Base-by-base conservation (phyloP, 2,329 filamentous ascomycete genomes). In the Rhynchosporium graminicola region DNA sequence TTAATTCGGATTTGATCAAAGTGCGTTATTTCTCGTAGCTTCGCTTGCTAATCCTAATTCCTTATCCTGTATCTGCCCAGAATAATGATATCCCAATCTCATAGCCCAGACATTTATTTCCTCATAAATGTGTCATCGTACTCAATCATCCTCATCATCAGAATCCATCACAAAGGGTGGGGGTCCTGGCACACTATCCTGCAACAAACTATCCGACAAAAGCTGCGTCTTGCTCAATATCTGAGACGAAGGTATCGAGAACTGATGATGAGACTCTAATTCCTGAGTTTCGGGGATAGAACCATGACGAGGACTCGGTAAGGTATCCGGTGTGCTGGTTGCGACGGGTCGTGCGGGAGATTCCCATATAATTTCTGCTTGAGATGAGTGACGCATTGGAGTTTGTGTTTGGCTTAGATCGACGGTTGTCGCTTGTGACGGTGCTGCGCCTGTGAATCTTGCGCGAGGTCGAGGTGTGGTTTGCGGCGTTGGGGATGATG, bases 171-270 rank as follows among this genome's bases (percentile, higher is more conserved):
- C 71, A 26, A 78, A 77, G 4, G 73, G 69, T 15, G 78, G 77
- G 36, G 76, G 76, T 15, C 72, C 73, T 5, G 76, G 73, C 36
- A 76, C 70, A 65, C 72, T 74, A 33, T 78, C 76, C 42, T 77
- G 73, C 57, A 80, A 62, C 48, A 82, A 63, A 65, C 79, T 80
- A 28, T 81, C 79, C 10, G 83, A 79, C 61, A 86, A 72, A 74
- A 83, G 78, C 72, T 84, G 82, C 64, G 82, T 84, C 67, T 77
- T 78, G 1, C 79, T 79, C 62, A 80, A 70, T 20, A 84, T 74
- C 71, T 86, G 68, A 12, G 65, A 68, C 9, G 64, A 69, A 15
- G 57, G 62, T 57, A 74, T 68, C 6, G 68, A 70, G 33, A 66
- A 72, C 12, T 69, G 70, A 6, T 68, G 57, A 12, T 68, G 56